Conservation (phyloP, 2,329 filamentous ascomycete genomes). For the Trichoderma gracile region DNA sequence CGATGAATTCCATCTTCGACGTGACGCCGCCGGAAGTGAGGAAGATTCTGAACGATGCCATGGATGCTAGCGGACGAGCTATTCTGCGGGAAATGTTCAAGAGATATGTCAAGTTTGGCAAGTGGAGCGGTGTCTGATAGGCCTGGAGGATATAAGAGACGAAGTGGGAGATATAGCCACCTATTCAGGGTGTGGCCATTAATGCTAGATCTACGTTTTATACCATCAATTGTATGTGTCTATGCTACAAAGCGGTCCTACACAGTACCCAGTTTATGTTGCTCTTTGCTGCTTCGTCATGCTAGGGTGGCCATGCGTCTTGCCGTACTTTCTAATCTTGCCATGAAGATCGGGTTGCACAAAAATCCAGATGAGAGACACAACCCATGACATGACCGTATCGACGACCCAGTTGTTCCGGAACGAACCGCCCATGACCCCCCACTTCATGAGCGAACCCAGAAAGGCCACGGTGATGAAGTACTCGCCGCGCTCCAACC, state of each 20-base stretch:
- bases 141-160: background rate
- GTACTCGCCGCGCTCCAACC: constrained; percentile 78
- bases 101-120: constrained; percentile 62
- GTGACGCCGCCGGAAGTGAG: constrained; percentile 57
- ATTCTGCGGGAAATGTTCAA: constrained; percentile 60
- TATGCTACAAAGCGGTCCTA: background rate
- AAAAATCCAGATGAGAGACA: constrained; percentile 59
- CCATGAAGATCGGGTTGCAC: constrained; percentile 57
- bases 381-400: constrained; percentile 55
- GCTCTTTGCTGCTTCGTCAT: constrained; percentile 43
- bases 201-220: background rate
- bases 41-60: constrained; percentile 59
- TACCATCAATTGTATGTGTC: background rate
- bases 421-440: constrained; percentile 54
- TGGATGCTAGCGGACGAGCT: constrained; percentile 60
- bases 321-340: constrained; percentile 58
- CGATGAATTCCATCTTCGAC: constrained; percentile 59
- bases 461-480: constrained; percentile 75
- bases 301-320: constrained; percentile 59
- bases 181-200: constrained; percentile 4
- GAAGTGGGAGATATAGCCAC: constrained; percentile 16
- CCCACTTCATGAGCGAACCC: constrained; percentile 69
- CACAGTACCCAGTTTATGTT: background rate
- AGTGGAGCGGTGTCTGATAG: constrained; percentile 60
- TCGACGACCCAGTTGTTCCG: constrained; percentile 63